Percentiles rank a stretch among this genome's conserved stretches.
phyloP scores from a whole-genome alignment of 371 early-diverging fungal genomes.

The Mucor mucedo region DNA sequence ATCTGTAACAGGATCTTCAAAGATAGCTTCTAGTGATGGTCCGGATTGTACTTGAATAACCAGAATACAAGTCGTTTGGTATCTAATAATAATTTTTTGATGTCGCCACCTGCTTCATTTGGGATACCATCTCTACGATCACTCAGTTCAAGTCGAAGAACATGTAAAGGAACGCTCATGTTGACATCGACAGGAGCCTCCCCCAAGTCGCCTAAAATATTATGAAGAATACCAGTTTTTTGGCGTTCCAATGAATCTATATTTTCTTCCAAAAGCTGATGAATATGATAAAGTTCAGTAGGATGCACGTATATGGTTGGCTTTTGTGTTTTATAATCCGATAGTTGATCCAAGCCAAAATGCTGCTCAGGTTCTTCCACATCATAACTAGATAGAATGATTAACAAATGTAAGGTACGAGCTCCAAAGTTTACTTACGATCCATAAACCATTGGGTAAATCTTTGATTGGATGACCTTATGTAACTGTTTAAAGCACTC shows the following conservation, averaged over 20 bases:
- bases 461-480: conserved; percentile 71
- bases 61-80: conserved; percentile 89
- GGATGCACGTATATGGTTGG: conserved; percentile 92
- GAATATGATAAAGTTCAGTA: conserved; percentile 89
- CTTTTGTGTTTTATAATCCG: conserved; percentile 86
- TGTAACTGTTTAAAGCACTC: conserved; percentile 80
- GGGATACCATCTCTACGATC: conserved; percentile 71
- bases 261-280: conserved; percentile 79
- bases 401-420: conserved; percentile 12
- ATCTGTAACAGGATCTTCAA: conserved; percentile 75
- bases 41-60: conserved; percentile 89
- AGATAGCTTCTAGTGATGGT: conserved; percentile 78
- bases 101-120: conserved; percentile 62
- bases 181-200: conserved; percentile 68
- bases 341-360: conserved; percentile 90
- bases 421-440: conserved; percentile 13
- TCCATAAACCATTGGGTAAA: conserved; percentile 83
- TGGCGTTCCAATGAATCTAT: conserved; percentile 67
- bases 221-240: conserved; percentile 77
- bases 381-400: conserved; percentile 58
- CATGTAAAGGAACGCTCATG: conserved; percentile 55
- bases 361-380: conserved; percentile 88
- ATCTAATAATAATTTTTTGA: conserved; percentile 85
- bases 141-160: conserved; percentile 73
- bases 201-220: conserved; percentile 84